Base-by-base conservation (phyloP, 345 rosid species). In the rapeseed (Brassica napus) region DNA sequence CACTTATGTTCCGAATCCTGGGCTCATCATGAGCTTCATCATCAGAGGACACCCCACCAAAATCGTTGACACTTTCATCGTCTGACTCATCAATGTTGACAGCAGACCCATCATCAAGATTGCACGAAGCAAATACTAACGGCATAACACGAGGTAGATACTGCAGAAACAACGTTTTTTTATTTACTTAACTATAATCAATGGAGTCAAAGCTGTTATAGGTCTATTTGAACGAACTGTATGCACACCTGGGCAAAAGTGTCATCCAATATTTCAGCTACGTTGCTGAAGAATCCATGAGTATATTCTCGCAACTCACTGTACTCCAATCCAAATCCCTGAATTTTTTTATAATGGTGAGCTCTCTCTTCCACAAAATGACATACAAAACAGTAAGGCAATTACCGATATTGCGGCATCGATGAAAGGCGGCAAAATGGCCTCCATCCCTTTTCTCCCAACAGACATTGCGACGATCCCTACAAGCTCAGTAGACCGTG, bases 1-100 rank as follows among this genome's bases (percentile, higher is more conserved):
- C 82, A 66, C 99, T 93, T 79, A 96, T 92, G 80, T 96, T 96
- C 77, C 97, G 87, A 77, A 93, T 94, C 77, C 97, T 88, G 54
- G 95, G 94, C 79, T 90, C 98, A 85, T 90, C 97, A 74, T 87
- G 96, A 85, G 97, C 98, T 87, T 96, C 99, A 87, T 96, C 99
- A 82, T 93, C 99, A 52, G 99, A 96, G 62, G 97, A 93, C 26
- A 93, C 99, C 52, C 90, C 99, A 54, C 94, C 97, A 87, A 93
- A 89, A 77, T 92, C 93, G 77, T 85, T 86, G 68, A 85, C 82
- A 83, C 86, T 87, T 79, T 90, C 47, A 39, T 39, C 92, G 80
- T 93, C 97, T 78, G 97, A 92, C 78, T 89, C 98, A 85, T 85
- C 97, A 77, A 96, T 79, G 75, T 90, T 92, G 58, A 96, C 92